Percentiles rank a stretch among this genome's conserved stretches.
phyloP scores from a whole-genome alignment of 2,329 filamentous ascomycete genomes.

The Botryotinia calthae region DNA sequence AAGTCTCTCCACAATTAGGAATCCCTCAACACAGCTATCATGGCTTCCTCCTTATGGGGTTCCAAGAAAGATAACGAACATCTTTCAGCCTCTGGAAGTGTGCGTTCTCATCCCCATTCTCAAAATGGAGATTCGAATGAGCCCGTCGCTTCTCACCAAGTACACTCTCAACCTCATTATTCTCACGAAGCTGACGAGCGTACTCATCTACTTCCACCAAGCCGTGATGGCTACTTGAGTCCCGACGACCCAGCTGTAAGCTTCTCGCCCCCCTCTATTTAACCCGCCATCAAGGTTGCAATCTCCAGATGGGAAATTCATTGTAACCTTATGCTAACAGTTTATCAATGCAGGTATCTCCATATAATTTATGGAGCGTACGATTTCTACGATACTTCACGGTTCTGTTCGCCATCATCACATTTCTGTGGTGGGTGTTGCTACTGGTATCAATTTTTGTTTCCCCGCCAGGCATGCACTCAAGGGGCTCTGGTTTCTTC shows the following conservation, averaged over 20 bases:
- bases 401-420: constrained; percentile 69
- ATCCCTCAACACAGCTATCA: constrained; percentile 32
- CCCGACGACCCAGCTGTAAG: constrained; percentile 78
- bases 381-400: constrained; percentile 77
- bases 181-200: constrained; percentile 54
- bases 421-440: constrained; percentile 89
- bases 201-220: constrained; percentile 42
- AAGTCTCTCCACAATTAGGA: not conserved
- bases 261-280: constrained; percentile 16
- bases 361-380: constrained; percentile 93
- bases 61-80: constrained; percentile 48
- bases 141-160: constrained; percentile 10
- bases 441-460: constrained; percentile 88
- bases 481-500: constrained; percentile 88
- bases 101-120: constrained; percentile 6
- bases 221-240: constrained; percentile 56
- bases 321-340: not conserved
- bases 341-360: constrained; percentile 55
- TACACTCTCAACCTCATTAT: constrained; percentile 31
- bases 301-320: not conserved
- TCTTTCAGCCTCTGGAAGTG: constrained; percentile 21
- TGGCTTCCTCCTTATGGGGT: constrained; percentile 55
- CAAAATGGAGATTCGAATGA: constrained; percentile 31
- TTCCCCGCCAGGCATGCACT: constrained; percentile 82
- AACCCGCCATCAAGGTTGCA: not conserved